Evolutionary conservation across 768 basidiomycete genomes (phyloP).

Genomic region (Phaffia tasmanica): DNA sequence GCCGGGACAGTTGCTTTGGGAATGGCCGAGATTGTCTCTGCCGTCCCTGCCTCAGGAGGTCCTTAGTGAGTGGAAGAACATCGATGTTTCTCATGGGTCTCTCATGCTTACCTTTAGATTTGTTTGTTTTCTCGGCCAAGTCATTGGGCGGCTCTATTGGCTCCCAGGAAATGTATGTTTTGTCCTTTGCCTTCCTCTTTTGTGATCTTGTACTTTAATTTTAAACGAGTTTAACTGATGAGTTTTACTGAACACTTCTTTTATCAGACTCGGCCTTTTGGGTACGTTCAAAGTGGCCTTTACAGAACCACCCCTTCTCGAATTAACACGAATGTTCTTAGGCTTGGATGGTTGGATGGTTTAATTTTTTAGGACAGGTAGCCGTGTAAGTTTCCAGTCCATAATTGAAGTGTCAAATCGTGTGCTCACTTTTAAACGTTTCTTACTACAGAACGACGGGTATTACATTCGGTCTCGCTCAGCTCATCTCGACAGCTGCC

Average conservation of each 20-base stretch:
- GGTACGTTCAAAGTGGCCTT: conserved; percentile 28
- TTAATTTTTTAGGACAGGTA: conserved; percentile 44
- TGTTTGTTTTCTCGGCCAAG: too few relatives aligned
- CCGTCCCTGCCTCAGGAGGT: conserved; percentile 31
- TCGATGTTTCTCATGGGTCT: background rate
- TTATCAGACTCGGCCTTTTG: conserved; percentile 39
- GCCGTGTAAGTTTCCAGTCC: conserved; percentile 58
- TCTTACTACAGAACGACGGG: conserved; percentile 34
- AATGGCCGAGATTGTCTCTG: conserved; percentile 57
- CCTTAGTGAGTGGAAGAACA: conserved; percentile 7
- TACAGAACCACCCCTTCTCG: too few relatives aligned
- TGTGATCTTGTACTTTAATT: too few relatives aligned
- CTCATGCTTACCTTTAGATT: background rate
- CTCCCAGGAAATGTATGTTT: too few relatives aligned
- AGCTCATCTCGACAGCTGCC: conserved; percentile 51
- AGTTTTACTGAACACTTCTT: too few relatives aligned
- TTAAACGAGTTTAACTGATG: too few relatives aligned
- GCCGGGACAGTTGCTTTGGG: conserved; percentile 58
- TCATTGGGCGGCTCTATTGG: too few relatives aligned
- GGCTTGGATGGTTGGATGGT: conserved; percentile 57
- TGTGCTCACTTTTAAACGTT: background rate
- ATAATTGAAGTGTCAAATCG: conserved; percentile 42
- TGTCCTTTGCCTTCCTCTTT: background rate
- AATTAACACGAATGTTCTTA: too few relatives aligned
- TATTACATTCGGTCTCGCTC: conserved; percentile 42